Evolutionary conservation across 139 green algal genomes (phyloP), one percentile per base, ranked within the genome.

Genomic region (Eudorina sp.): DNA sequence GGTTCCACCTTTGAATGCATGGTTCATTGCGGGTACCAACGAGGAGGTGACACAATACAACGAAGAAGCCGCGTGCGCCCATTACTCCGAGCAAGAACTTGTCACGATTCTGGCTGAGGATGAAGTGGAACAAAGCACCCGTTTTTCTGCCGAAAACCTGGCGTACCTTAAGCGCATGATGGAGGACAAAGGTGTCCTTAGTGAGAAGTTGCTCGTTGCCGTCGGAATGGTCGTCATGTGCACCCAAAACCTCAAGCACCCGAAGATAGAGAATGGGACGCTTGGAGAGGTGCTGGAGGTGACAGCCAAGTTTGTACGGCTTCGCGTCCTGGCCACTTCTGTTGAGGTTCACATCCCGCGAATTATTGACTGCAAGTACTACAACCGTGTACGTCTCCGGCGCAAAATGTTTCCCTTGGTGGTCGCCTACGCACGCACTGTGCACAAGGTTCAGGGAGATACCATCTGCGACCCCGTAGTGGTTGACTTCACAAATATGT

Each of bases 391-490:
- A 9, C 58, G 58, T 21, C 68, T 76, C 3, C 8, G 13, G 3
- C 36, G 68, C 13, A 76, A 3, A 6, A 51, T 48, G 41, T 78
- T 58, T 38, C 70, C 70, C 70, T 38, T 78, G 5, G 70, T 78
- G 31, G 41, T 55, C 18, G 70, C 70, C 4, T 78, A 40, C 36
- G 70, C 70, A 14, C 70, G 70, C 18, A 78, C 70, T 6, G 70
- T 78, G 21, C 70, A 78, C 70, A 58, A 58, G 3, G 70, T 78
- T 5, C 70, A 78, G 70, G 70, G 70, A 19, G 70, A 78, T 41
- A 78, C 40, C n/a, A 78, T 78, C 25, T 21, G 7, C 9, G 70
- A 78, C 41, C 70, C 40, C 19, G 41, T 78, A 13, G 40, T 58
- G 2, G 16, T 78, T 36, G 70, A 78, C 41, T 78, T 78, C 21